Base-by-base conservation (phyloP, 202 grass and related monocot genomes). In the Brachypodium distachyon region DNA sequence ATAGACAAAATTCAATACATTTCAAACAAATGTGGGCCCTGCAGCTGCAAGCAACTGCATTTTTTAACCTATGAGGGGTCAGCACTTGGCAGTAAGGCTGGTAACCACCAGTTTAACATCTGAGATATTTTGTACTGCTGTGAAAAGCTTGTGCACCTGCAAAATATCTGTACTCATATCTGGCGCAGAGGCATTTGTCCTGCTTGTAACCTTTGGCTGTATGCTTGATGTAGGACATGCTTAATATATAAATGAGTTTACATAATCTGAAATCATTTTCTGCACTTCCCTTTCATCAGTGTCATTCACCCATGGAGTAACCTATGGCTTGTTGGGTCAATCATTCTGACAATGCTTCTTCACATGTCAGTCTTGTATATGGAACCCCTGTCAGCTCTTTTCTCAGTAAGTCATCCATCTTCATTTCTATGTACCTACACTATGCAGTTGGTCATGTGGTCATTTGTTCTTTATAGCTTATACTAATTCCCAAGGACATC, bases 221-320 rank as follows among this genome's bases (percentile, higher is more conserved):
- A 34, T 57, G 1, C 47, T 38, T 11, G 50, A 52, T 61, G 46
- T 61, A 47, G 13, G 50, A 16, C 32, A 29, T 61, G 22, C 51
- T 55, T 17, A 54, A 62, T 83, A 26, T 47, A 4, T 31, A 56
- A 68, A 58, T 46, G 38, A 55, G 52, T 36, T 40, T 19, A 34
- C 46, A 28, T 58, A 57, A 56, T 12, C 27, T 75, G 49, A 72
- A 36, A 22, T 54, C 56, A 33, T 41, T 49, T 61, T 23, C 26
- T 70, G 34, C 13, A 12, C 9, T 70, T 69, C 55, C n/a, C n/a
- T 85, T 85, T 48, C 27, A 84, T 86, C 82, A 99, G 96, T 81
- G 83, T 88, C 19, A 96, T 95, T 83, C 85, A 42, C 10, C 96
- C 96, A 72, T 99, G 96, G 96, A 99, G 92, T 81, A 99, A 99